A percentile compares a stretch with the other conserved stretches of the same genome.
Conservation (phyloP, 2,329 filamentous ascomycete genomes). For the Aspergillus quadricinctus region DNA sequence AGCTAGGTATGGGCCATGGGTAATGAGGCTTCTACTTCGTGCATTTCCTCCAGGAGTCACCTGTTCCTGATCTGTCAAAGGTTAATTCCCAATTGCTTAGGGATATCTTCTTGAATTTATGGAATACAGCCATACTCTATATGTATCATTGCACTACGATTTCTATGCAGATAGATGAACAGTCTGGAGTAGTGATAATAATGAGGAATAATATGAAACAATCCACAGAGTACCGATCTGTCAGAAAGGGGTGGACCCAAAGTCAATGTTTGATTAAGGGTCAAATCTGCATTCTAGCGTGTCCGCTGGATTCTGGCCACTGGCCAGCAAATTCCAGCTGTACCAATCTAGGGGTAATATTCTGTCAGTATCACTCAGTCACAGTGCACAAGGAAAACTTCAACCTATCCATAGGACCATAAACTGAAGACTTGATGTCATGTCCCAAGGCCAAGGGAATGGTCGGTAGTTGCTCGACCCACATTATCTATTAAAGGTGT, state of each 20-base stretch:
- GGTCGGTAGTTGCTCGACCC: not conserved
- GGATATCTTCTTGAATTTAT: too few relatives aligned
- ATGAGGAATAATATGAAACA: not conserved
- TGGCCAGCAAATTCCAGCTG: conserved; percentile 15
- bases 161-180: too few relatives aligned
- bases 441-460: not conserved
- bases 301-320: conserved; percentile 23
- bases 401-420: not conserved
- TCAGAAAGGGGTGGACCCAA: conserved; percentile 16
- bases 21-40: not conserved
- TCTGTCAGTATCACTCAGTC: not conserved
- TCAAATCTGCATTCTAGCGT: conserved; percentile 29
- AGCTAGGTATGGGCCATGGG: not conserved
- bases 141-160: not conserved
- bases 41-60: not conserved
- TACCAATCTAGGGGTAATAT: conserved; percentile 12
- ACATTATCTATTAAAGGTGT: not conserved
- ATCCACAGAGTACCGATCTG: conserved; percentile 8
- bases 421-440: not conserved
- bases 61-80: not conserved
- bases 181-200: conserved; percentile 2
- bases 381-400: not conserved
- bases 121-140: not conserved
- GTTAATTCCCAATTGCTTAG: too few relatives aligned
- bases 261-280: conserved; percentile 39